Base-by-base conservation (phyloP, 2,329 filamentous ascomycete genomes). In the Coniochaeta ligniaria region DNA sequence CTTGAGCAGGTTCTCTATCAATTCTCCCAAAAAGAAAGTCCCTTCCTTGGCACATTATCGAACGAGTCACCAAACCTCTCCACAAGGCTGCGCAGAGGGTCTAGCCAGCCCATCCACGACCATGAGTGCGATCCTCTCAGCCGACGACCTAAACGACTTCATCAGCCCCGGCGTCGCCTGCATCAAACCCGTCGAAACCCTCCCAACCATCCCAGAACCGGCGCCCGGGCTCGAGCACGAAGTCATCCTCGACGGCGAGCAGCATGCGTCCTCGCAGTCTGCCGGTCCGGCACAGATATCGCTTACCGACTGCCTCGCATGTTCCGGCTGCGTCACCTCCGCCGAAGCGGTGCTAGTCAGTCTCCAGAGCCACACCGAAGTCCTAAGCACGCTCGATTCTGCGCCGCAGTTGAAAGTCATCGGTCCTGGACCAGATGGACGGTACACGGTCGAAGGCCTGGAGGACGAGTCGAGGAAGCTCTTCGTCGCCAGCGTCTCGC, bases 91-190 rank as follows among this genome's bases (percentile, higher is more conserved):
- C 24, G 22, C 28, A 52, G 16, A 57, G 54, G 54, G 54, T 26
- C 58, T 36, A 26, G 17, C 43, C 41, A 38, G 36, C 28, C 45
- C 50, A 56, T 33, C 16, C 62, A 57, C 54, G 66, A 80, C 73
- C 64, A 99, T 99, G 95, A 96, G 92, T 73, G 95, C 95, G 64
- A 99, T 99, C 70, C 89, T 99, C 69, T 98, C 93, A 60, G 89
- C 90, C 70, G 94, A 99, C 79, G 93, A 97, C 74, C 82, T 99
- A 63, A 99, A 99, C 80, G 95, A 99, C 81, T 99, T 99, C 78
- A 99, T 99, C 73, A 95, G 91, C 61, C 95, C 95, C 16, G 93
- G 94, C 64, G 93, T 99, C 70, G 95, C 95, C 64, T 99, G 95
- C 77, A 98, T 99, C 75, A 98, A 99, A 72, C 95, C 95, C 31